Percentiles rank a stretch among this genome's conserved stretches.
Evolutionary conservation across 2,329 filamentous ascomycete species (phyloP).

Genomic region (Penicillium frequentans): DNA sequence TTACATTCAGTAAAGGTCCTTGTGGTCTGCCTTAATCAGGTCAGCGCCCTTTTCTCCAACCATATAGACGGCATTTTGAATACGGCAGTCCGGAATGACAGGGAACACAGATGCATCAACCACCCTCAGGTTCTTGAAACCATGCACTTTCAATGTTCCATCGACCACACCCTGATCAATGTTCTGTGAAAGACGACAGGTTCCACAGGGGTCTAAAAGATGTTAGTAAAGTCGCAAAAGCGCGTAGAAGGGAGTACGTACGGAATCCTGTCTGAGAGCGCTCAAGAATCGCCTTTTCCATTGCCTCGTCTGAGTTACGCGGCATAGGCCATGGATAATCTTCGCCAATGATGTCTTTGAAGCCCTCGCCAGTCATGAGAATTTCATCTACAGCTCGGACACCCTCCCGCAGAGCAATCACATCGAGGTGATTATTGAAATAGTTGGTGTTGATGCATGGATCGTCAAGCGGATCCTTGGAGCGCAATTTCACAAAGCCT

Average conservation of each 20-base stretch:
- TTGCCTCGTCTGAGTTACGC: slow-evolving; percentile 53
- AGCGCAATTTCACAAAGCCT: slow-evolving; percentile 45
- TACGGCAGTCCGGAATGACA: slow-evolving; percentile 54
- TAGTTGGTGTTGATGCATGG: slow-evolving; percentile 45
- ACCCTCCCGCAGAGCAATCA: slow-evolving; percentile 59
- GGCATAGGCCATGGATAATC: slow-evolving; percentile 62
- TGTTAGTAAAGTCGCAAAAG: not conserved
- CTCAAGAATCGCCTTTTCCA: slow-evolving; percentile 57
- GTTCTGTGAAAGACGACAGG: slow-evolving; percentile 51
- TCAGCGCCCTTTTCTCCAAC: slow-evolving; percentile 7
- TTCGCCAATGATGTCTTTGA: slow-evolving; percentile 41
- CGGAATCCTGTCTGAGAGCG: slow-evolving; percentile 51
- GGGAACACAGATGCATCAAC: slow-evolving; percentile 58
- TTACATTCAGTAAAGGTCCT: not conserved
- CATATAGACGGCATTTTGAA: slow-evolving; percentile 56
- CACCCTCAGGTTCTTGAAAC: slow-evolving; percentile 53
- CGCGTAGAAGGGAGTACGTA: not conserved
- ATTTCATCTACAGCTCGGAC: slow-evolving; percentile 55
- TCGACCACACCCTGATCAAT: slow-evolving; percentile 56
- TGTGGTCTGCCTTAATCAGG: not conserved
- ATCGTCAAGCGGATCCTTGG: slow-evolving; percentile 35
- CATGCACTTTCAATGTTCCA: slow-evolving; percentile 50
- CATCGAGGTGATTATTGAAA: slow-evolving; percentile 51
- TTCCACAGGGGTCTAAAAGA: slow-evolving; percentile 52
- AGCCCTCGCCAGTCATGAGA: slow-evolving; percentile 54